Percentiles rank a stretch among this genome's conserved stretches.
Conservation (phyloP, 2,329 filamentous ascomycete genomes). For the Arachnopeziza araneosa region DNA sequence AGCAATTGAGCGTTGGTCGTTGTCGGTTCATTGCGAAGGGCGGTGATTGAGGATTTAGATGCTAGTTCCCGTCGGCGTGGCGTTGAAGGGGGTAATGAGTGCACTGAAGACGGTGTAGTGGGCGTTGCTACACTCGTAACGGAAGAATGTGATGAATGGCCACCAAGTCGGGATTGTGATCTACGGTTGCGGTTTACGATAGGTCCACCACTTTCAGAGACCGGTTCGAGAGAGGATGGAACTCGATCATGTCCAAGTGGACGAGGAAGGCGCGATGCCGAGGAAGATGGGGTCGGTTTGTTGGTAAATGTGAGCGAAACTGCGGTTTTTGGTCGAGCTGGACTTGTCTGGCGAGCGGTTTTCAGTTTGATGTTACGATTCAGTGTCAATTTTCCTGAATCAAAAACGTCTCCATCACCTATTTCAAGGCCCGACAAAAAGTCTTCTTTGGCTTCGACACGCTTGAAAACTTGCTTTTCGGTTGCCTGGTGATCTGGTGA, state of each 20-base stretch:
- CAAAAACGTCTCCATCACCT: conserved; percentile 75
- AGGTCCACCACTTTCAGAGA: conserved; percentile 81
- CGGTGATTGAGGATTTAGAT: conserved; percentile 47
- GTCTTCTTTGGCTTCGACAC: conserved; percentile 53
- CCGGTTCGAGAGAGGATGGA: conserved; percentile 77
- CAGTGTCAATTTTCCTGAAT: conserved; percentile 72
- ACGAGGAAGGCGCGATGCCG: conserved; percentile 69
- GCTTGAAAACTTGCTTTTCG: conserved; percentile 24
- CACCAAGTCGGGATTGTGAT: conserved; percentile 61
- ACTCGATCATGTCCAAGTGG: conserved; percentile 65
- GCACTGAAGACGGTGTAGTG: conserved; percentile 49
- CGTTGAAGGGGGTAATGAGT: conserved; percentile 50
- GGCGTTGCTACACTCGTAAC: conserved; percentile 58
- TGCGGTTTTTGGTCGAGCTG: conserved; percentile 65
- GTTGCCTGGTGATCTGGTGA: conserved; percentile 46
- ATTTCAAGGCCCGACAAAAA: conserved; percentile 84
- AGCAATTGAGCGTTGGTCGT: conserved; percentile 61
- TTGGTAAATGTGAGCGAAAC: conserved; percentile 90
- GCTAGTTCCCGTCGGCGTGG: conserved; percentile 56
- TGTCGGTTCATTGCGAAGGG: conserved; percentile 53
- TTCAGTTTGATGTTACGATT: conserved; percentile 93
- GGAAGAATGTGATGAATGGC: conserved; percentile 66
- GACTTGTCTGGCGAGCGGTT: conserved; percentile 61
- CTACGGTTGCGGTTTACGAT: conserved; percentile 54
- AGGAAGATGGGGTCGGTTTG: conserved; percentile 49